Evolutionary conservation across 768 basidiomycete genomes (phyloP), one percentile per base, ranked within the genome.

Genomic region (Pisolithus marmoratus): DNA sequence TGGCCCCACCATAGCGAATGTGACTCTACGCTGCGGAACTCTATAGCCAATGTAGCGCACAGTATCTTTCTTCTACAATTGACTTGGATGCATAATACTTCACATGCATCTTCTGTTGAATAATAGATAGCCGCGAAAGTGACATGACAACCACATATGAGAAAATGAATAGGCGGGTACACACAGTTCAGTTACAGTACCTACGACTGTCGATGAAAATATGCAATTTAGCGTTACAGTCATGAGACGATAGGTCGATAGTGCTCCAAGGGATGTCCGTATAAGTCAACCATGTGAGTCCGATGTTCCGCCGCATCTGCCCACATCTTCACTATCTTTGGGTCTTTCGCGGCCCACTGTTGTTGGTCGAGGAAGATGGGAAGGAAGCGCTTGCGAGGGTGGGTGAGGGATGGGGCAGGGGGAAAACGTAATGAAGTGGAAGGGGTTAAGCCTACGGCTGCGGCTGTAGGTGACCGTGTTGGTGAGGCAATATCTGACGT

Each of bases 291-390:
- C 65, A 62, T 58, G 48, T 55, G 46, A 3, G 52, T 42, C 17
- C 55, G 42, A 41, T 55, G 52, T 1, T n/a, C 27, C 29, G 48
- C 46, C 14, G 60, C 65, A 26, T 12, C 52, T 6, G 46, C 54
- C 66, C 67, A 67, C 40, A 66, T 57, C n/a, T 47, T 54, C 31
- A 60, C 60, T n/a, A 58, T 59, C 47, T 63, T 69, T 31, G 69
- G 75, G 57, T 80, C 79, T 29, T 61, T 58, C 26, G 63, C 63
- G 23, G 61, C 66, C 79, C 79, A 81, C 43, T 80, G 76, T 46
- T 69, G 59, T n/a, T 74, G 72, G 54, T 78, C 78, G 2, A 72
- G 64, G 62, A 79, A 80, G 14, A 79, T 69, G 8, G 78, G 73
- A 9, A 75, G 69, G 57, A 78, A 80, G 8, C 77, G 74, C 6